phyloP scores from a whole-genome alignment of 139 green algal species.

The Closterium sp. region DNA sequence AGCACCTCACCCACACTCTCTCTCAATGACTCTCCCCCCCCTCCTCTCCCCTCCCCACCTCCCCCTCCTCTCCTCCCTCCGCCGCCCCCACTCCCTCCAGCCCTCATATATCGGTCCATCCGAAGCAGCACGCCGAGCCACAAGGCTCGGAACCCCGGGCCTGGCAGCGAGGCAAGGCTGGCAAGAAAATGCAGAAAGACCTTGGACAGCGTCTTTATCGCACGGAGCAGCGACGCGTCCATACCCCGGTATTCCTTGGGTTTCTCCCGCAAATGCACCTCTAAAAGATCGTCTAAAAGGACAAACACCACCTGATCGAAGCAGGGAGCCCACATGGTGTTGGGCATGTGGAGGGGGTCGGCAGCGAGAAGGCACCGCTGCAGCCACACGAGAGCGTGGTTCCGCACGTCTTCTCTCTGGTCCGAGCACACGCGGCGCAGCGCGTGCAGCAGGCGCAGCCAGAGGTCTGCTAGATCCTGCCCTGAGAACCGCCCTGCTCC shows the following conservation, averaged over 20 bases:
- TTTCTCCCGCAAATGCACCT: background rate
- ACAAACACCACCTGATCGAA: slow-evolving; percentile 61
- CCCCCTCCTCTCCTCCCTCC: slow-evolving; percentile 25
- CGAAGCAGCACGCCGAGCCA: slow-evolving; percentile 43
- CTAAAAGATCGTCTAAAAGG: slow-evolving; percentile 58
- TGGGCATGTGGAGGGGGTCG: slow-evolving; percentile 64
- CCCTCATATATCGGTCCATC: slow-evolving; percentile 47
- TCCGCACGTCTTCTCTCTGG: slow-evolving; percentile 56
- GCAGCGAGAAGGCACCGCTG: slow-evolving; percentile 69
- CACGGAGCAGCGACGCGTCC: slow-evolving; percentile 64
- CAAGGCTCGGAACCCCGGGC: slow-evolving; percentile 40
- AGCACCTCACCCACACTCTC: slow-evolving; percentile 84
- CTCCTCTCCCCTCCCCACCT: slow-evolving; percentile 24
- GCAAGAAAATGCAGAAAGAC: slow-evolving; percentile 58
- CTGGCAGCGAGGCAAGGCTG: slow-evolving; percentile 11
- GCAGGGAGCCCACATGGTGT: slow-evolving; percentile 57
- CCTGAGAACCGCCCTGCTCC: slow-evolving; percentile 9
- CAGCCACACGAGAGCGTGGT: slow-evolving; percentile 65
- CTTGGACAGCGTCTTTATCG: slow-evolving; percentile 68
- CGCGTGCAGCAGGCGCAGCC: slow-evolving; percentile 59
- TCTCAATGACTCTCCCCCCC: slow-evolving; percentile 56
- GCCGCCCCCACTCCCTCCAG: slow-evolving; percentile 41
- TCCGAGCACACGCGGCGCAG: slow-evolving; percentile 58
- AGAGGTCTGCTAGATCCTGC: slow-evolving; percentile 61
- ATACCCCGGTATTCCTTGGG: slow-evolving; percentile 51